Base-by-base conservation (phyloP, 2,329 filamentous ascomycete species). In the Emericellopsis atlantica region DNA sequence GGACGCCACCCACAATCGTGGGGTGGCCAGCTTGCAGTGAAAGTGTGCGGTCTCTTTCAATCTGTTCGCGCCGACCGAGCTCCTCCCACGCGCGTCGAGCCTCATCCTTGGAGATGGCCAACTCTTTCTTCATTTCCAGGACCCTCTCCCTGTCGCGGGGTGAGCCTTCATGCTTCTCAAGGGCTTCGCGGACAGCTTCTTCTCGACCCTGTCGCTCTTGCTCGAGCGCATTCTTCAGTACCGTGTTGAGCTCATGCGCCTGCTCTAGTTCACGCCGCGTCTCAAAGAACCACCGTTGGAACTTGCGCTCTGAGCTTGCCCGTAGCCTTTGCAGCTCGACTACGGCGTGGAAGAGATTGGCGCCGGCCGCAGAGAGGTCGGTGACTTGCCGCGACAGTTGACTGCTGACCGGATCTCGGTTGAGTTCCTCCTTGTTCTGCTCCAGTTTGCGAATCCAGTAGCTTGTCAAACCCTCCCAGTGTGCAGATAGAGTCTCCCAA, bases 251-350 rank as follows among this genome's bases (percentile, higher is more conserved):
- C 60, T 96, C 92, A 49, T 85, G 82, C 39, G 81, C 74, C 23
- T 84, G 79, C 64, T 96, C 92, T 48, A 94, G 78, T 49, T 96
- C 89, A 26, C 81, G 75, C 40, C 89, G 75, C 7, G 89, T 95
- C 58, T 98, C 92, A 51, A 94, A 95, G 63, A 96, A 96, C 92
- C 92, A 98, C 39, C 92, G 77, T 62, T 98, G 92, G 52, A 98
- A 98, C 58, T 96, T 96, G 48, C 92, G 80, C 61, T 98, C 92
- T 0, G 90, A 96, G 42, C 88, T 95, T 32, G 92, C 92, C 35
- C 92, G 83, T 22, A 98, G 70, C 24, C 92, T 81, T 59, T 98
- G 92, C 36, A 98, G 68, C 60, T 98, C 92, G 4, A 98, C 92
- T 0, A 98, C 89, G 9, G 92, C 92, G 58, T 98, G 92, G 59